These are phyloP conservation scores for Aspergillus coremiiformis DNA, from an alignment of 495 filamentous ascomycete genomes.

Conservation along the genomic window DNA sequence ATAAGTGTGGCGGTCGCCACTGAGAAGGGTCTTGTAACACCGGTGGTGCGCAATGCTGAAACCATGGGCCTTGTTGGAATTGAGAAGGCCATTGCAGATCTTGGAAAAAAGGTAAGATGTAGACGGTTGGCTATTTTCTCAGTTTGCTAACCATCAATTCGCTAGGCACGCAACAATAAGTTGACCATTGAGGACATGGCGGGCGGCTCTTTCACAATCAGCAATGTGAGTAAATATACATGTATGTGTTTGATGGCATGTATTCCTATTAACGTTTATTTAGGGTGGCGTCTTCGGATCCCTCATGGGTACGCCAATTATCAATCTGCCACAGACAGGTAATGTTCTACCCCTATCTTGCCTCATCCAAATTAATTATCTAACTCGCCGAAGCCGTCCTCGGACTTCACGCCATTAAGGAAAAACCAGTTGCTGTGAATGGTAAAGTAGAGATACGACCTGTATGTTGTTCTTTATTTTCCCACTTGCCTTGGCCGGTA, in stretches of 20 bases:
- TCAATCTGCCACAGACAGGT: conserved; percentile 90
- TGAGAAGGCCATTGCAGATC: conserved; percentile 84
- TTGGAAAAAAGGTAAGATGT: conserved; percentile 77
- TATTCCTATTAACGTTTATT: conserved; percentile 15
- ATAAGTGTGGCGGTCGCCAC: conserved; percentile 97
- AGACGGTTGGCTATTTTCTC: neutral
- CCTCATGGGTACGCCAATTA: conserved; percentile 97
- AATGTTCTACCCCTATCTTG: neutral
- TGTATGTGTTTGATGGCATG: neutral
- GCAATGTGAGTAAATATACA: conserved; percentile 56
- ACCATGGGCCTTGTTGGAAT: conserved; percentile 78
- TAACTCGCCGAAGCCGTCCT: conserved; percentile 59
- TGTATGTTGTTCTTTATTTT: conserved; percentile 33
- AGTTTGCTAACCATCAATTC: neutral
- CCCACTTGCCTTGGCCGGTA: neutral
- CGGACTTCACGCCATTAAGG: conserved; percentile 97
- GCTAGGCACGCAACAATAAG: conserved; percentile 84
- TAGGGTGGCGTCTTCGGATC: conserved; percentile 68
- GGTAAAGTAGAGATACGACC: conserved; percentile 91
- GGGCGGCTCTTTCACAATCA: conserved; percentile 97
- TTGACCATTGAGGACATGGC: conserved; percentile 99
- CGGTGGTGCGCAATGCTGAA: conserved; percentile 92
- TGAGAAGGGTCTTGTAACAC: conserved; percentile 94
- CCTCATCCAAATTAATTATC: conserved; percentile 1
- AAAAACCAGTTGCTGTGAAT: conserved; percentile 80